Evolutionary conservation across 139 green algal genomes (phyloP).

Genomic region (Zygnema cylindricum): DNA sequence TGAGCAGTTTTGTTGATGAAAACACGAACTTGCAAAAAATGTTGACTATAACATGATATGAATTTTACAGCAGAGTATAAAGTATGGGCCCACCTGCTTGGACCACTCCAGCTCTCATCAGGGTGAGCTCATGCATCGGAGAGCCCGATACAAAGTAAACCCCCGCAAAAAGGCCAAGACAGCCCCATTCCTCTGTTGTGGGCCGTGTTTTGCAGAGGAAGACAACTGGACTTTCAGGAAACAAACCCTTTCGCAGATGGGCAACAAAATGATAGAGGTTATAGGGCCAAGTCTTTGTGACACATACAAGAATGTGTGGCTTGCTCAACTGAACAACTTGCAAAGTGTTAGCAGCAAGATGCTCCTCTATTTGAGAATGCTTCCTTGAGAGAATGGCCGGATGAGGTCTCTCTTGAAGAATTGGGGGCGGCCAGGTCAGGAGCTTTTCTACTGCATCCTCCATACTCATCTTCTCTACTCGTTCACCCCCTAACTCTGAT

Average conservation of each 20-base stretch:
- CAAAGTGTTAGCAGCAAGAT: conserved; percentile 6
- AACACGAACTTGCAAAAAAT: no score
- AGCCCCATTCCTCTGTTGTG: conserved; percentile 28
- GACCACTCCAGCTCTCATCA: conserved; percentile 43
- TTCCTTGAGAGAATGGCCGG: background rate
- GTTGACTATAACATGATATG: no score
- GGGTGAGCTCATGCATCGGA: conserved; percentile 36
- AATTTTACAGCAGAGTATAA: no score
- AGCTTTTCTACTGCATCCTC: conserved; percentile 36
- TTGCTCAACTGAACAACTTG: background rate
- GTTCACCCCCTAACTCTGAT: background rate
- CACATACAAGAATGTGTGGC: conserved; percentile 13
- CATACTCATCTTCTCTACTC: background rate
- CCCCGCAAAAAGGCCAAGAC: conserved; percentile 19
- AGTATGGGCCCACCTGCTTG: conserved; percentile 22
- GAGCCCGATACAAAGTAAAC: conserved; percentile 45
- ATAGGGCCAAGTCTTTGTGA: background rate
- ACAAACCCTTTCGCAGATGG: background rate
- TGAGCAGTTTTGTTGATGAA: no score
- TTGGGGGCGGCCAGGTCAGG: conserved; percentile 17
- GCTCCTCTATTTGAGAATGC: background rate
- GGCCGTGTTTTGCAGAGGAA: conserved; percentile 22
- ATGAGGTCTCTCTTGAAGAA: background rate
- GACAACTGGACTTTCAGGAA: background rate
- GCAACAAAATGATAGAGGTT: conserved; percentile 36